These are phyloP conservation scores for Xylaria sp. DNA, from an alignment of 2,329 filamentous ascomycete species.

Conservation along the genomic window DNA sequence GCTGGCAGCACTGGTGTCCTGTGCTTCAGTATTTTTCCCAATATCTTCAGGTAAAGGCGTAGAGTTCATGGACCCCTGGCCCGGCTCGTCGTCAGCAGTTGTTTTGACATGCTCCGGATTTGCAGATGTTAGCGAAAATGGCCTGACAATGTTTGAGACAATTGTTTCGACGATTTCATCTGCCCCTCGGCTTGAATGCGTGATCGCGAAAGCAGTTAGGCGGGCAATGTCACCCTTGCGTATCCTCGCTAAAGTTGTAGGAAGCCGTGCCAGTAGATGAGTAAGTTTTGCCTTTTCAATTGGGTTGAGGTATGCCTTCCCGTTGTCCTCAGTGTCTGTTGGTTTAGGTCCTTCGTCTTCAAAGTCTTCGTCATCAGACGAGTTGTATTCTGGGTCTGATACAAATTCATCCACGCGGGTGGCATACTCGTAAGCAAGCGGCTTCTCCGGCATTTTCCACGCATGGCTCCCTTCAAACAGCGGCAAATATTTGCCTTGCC, in stretches of 20 bases:
- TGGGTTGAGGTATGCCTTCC: slow-evolving; percentile 79
- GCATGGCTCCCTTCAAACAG: slow-evolving; percentile 81
- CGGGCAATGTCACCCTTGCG: slow-evolving; percentile 87
- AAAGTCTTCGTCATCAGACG: slow-evolving; percentile 82
- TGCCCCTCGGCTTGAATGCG: slow-evolving; percentile 83
- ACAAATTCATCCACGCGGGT: slow-evolving; percentile 82
- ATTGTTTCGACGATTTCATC: slow-evolving; percentile 94
- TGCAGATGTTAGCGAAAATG: slow-evolving; percentile 77
- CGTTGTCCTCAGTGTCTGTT: slow-evolving; percentile 55
- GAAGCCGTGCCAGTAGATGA: slow-evolving; percentile 84
- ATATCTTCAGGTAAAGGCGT: slow-evolving; percentile 53
- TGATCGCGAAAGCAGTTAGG: slow-evolving; percentile 88
- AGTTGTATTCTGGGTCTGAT: slow-evolving; percentile 86
- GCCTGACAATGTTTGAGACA: slow-evolving; percentile 81
- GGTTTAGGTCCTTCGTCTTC: slow-evolving; percentile 67
- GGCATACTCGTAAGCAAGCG: slow-evolving; percentile 82
- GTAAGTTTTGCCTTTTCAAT: slow-evolving; percentile 85
- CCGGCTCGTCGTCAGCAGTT: slow-evolving; percentile 53
- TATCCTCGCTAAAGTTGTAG: slow-evolving; percentile 77
- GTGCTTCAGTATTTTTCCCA: slow-evolving; percentile 54
- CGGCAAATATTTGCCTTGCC: slow-evolving; percentile 66
- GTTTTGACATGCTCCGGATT: slow-evolving; percentile 66
- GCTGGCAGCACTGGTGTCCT: slow-evolving; percentile 77
- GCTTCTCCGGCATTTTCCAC: slow-evolving; percentile 80
- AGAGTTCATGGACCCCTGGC: slow-evolving; percentile 52